These are phyloP conservation scores for Aaosphaeria pasadenensis DNA, from an alignment of 2,329 filamentous ascomycete species.

Conservation along the genomic window DNA sequence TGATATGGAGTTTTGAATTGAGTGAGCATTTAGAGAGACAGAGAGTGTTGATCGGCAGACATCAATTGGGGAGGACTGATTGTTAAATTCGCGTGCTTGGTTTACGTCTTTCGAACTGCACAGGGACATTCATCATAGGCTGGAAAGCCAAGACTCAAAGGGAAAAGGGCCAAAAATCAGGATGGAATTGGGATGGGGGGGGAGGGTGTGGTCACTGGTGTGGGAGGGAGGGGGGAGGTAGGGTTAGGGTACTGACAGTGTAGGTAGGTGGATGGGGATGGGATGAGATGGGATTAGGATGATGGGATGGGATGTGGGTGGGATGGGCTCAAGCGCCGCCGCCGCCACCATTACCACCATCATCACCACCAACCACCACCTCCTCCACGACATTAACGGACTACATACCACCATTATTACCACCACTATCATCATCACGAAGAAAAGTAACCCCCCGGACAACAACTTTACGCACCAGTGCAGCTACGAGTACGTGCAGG, in stretches of 20 bases:
- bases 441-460: background rate
- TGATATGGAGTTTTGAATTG: slow-evolving; percentile 23
- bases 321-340: slow-evolving; percentile 16
- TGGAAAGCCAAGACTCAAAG: too few relatives aligned
- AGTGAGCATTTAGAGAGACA: slow-evolving; percentile 23
- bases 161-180: background rate
- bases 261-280: too few relatives aligned
- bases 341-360: slow-evolving; percentile 4
- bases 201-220: background rate
- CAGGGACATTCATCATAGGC: slow-evolving; percentile 21
- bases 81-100: slow-evolving; percentile 33
- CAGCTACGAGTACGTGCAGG: slow-evolving; percentile 16
- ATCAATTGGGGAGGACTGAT: slow-evolving; percentile 25
- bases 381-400: too few relatives aligned
- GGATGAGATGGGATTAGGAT: background rate
- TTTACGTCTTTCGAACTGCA: slow-evolving; percentile 30
- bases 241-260: background rate
- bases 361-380: too few relatives aligned
- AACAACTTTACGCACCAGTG: background rate
- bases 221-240: background rate
- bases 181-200: background rate
- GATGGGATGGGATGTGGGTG: background rate
- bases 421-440: too few relatives aligned
- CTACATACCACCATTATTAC: too few relatives aligned
- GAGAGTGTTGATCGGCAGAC: slow-evolving; percentile 31